Base-by-base conservation (phyloP, 2,329 filamentous ascomycete genomes). In the Dothidotthia symphoricarpi region DNA sequence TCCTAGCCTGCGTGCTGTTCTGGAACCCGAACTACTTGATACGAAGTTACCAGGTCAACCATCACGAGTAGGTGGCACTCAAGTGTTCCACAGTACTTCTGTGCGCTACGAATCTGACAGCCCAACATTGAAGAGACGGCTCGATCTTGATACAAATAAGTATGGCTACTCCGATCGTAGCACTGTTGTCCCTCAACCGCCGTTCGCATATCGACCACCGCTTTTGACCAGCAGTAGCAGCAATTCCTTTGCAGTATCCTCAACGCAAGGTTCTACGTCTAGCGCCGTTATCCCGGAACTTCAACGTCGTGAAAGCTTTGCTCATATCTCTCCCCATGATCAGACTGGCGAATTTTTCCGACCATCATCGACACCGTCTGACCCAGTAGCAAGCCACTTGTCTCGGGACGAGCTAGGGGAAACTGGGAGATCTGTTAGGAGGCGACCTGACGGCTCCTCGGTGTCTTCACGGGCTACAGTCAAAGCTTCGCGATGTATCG, bases 1-100 rank as follows among this genome's bases (percentile, higher is more conserved):
- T 36, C 64, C 64, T 17, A 66, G 64, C 34, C 55, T 67, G 25
- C 62, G 64, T 39, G 65, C 63, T 19, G 59, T 67, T 34, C 49
- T 67, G 28, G 57, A 65, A 42, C 63, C 64, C 31, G 51, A 62
- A 36, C 44, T 66, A 34, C 57, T 67, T 34, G 62, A 66, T 31
- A 56, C 50, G 42, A 64, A 63, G 31, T 35, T 50, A 28, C 47
- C 52, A 37, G 55, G 63, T 36, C 45, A 48, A 33, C 42, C 54
- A 33, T 35, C 52, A 37, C 53, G 53, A 42, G 39, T 55, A 28
- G 38, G 39, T 39, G 52, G 45, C 39, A 36, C 47, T 45, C 47
- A 44, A 31, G 32, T 51, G n/a, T 27, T 47, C 29, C 46, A 57
- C 24, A 38, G 40, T 31, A 44, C 37, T 37, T 45, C 58, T 31